Base-by-base conservation (phyloP, 192 early-diverging fungal species). In the Helicostylum pulchrum region DNA sequence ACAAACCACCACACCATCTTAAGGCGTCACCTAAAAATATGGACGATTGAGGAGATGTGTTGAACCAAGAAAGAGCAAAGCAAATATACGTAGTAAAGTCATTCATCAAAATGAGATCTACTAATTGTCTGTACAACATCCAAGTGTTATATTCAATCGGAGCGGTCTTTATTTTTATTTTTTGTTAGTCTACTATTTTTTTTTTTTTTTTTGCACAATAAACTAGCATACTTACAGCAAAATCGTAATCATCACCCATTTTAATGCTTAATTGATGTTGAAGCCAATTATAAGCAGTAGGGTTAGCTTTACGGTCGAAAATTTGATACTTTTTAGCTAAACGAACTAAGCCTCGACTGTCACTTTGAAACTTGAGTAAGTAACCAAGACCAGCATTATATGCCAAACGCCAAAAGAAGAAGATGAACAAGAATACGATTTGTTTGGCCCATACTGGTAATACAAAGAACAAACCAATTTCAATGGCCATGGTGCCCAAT, bases 81-180 rank as follows among this genome's bases (percentile, higher is more conserved):
- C 84, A 82, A 14, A 91, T 65, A 70, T 96, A 97, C 7, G 90
- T 78, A 0, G 87, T 80, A 64, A 96, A 92, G 75, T 97, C 96
- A 70, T 97, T 97, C 70, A 96, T 87, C 61, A 97, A 77, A 61
- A 99, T 89, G 53, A 96, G 62, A 70, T 97, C 94, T 10, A 95
- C 94, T 31, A 99, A 77, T 68, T 92, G 90, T 34, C 95, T 92
- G 78, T 91, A 99, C 7, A 99, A 81, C 50, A 97, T 77, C 96
- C 96, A 99, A 15, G 90, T 88, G 63, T 95, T 97, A 83, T 92
- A 99, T 77, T 99, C 96, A 65, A 95, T 80, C 11, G 96, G 95
- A 52, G 86, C 85, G n/a, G 72, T 61, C 84, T 86, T 60, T 23
- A 12, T 15, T 49, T 51, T 51, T 30, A 34, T 61, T 83, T 86